These are phyloP conservation scores for Stagonosporopsis vannaccii DNA, from an alignment of 2,329 filamentous ascomycete species.

Conservation along the genomic window DNA sequence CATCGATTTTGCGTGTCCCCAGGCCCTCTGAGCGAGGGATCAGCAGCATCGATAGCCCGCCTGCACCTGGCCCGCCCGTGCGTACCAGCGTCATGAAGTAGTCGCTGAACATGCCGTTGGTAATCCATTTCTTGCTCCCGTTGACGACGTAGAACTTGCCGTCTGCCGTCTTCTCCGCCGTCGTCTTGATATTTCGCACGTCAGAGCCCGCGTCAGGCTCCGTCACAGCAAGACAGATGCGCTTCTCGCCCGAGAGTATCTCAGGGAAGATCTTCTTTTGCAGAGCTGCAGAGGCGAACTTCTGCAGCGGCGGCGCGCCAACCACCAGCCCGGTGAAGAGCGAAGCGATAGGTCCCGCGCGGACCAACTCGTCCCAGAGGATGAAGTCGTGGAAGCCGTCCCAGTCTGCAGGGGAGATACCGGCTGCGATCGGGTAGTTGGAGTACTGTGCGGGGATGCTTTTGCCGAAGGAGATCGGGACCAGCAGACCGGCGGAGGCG, in stretches of 20 bases:
- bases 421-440: conserved; percentile 58
- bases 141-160: conserved; percentile 48
- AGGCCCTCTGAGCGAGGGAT: conserved; percentile 37
- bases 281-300: conserved; percentile 32
- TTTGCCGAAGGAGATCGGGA: conserved; percentile 42
- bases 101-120: conserved; percentile 45
- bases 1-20: conserved; percentile 31
- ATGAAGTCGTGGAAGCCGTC: conserved; percentile 50
- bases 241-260: conserved; percentile 37
- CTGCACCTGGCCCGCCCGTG: conserved; percentile 38
- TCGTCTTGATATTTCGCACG: conserved; percentile 35
- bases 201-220: conserved; percentile 41
- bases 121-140: conserved; percentile 52
- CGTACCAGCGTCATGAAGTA: conserved; percentile 46
- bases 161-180: conserved; percentile 35
- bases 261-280: conserved; percentile 39
- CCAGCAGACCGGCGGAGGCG: conserved; percentile 38
- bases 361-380: conserved; percentile 45
- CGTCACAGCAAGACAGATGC: conserved; percentile 43
- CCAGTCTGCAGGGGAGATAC: conserved; percentile 49
- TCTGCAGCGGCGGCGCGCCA: conserved; percentile 37
- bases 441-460: conserved; percentile 37
- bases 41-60: conserved; percentile 42
- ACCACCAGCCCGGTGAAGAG: conserved; percentile 42
- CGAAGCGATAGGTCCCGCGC: conserved; percentile 34